Evolutionary conservation across 1,284 basidiomycete genomes (phyloP).

Genomic region (Coniophora puteana): DNA sequence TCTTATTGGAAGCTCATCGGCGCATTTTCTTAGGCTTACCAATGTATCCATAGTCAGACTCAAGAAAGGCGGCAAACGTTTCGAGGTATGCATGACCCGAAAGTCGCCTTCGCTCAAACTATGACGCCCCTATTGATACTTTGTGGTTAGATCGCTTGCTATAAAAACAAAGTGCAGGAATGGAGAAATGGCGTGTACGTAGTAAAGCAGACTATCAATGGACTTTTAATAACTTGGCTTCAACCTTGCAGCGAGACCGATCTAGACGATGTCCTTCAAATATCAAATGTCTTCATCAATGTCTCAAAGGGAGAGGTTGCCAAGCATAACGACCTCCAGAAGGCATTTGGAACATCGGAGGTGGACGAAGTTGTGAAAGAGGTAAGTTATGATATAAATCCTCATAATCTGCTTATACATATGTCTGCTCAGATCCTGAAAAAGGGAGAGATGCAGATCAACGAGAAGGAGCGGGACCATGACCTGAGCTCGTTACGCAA

Average conservation of each 20-base stretch:
- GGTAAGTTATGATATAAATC: conserved; percentile 37
- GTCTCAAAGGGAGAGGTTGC: conserved; percentile 96
- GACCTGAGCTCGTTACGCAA: conserved; percentile 81
- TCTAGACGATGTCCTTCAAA: conserved; percentile 95
- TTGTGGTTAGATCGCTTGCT: conserved; percentile 83
- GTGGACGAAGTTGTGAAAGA: conserved; percentile 79
- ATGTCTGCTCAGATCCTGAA: conserved; percentile 71
- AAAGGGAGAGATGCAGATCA: conserved; percentile 96
- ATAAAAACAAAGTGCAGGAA: conserved; percentile 99
- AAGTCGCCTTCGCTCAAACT: not conserved
- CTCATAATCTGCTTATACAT: not conserved
- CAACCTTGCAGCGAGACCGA: conserved; percentile 71
- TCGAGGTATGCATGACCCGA: conserved; percentile 63
- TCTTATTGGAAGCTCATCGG: conserved; percentile 8
- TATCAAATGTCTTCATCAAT: conserved; percentile 94
- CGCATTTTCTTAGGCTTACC: conserved; percentile 61
- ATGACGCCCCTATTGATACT: not conserved
- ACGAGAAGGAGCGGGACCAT: conserved; percentile 94
- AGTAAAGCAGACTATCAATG: not conserved
- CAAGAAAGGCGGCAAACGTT: conserved; percentile 96
- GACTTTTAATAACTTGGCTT: conserved; percentile 3
- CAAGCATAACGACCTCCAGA: conserved; percentile 85
- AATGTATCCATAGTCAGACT: conserved; percentile 96
- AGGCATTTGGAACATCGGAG: conserved; percentile 83
- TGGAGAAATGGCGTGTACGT: conserved; percentile 89